phyloP scores from a whole-genome alignment of 305 asterid species.

The Solanum hybrid region DNA sequence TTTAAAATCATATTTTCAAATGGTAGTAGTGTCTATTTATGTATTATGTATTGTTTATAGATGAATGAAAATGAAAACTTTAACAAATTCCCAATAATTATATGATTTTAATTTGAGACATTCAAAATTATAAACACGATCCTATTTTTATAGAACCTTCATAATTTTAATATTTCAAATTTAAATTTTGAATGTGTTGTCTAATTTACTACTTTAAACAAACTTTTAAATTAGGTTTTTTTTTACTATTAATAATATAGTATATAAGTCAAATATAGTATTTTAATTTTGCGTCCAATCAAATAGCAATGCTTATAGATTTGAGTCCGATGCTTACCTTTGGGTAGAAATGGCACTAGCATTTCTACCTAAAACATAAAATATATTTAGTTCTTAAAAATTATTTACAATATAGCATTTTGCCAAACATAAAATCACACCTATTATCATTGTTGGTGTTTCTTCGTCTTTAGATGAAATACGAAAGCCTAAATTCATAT shows the following conservation, averaged over 20 bases:
- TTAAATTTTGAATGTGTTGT: neutral
- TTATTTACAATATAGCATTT: too few species aligned
- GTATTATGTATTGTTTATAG: neutral
- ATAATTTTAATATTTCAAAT: neutral
- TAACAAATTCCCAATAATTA: neutral
- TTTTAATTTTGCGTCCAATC: neutral
- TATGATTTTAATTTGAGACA: neutral
- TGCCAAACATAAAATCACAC: too few species aligned
- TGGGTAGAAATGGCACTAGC: too few species aligned
- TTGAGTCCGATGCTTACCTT: too few species aligned
- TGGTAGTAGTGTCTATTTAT: neutral
- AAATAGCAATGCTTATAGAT: neutral
- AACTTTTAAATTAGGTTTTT: neutral
- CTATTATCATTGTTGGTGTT: too few species aligned
- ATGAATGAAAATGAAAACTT: neutral
- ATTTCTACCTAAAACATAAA: too few species aligned
- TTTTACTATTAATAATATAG: neutral
- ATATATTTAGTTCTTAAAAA: too few species aligned
- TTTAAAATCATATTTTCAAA: neutral
- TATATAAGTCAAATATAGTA: neutral
- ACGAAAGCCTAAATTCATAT: too few species aligned
- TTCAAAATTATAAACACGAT: neutral
- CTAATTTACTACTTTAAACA: neutral
- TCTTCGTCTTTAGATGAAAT: too few species aligned
- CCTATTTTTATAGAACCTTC: neutral